A percentile compares a stretch with the other conserved stretches of the same genome.
Conservation (phyloP, 2,329 filamentous ascomycete genomes). For the Beauveria caledonica region DNA sequence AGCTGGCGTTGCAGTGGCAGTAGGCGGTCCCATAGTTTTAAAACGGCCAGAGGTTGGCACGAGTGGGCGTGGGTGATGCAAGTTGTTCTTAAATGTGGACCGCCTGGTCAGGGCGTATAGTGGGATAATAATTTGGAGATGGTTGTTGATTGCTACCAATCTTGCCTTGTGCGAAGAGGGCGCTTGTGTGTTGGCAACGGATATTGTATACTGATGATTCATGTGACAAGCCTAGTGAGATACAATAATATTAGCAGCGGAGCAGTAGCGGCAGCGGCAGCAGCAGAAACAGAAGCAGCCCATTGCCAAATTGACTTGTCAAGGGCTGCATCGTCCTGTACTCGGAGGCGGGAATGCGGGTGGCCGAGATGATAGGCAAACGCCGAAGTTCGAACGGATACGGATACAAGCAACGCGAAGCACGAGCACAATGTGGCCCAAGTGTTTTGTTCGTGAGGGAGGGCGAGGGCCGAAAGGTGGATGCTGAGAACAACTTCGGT, state of each 20-base stretch:
- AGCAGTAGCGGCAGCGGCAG: background rate
- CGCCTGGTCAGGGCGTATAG: background rate
- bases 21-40: background rate
- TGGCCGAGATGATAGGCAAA: background rate
- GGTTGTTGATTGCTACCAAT: background rate
- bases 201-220: no score
- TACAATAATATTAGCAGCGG: background rate
- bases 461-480: background rate
- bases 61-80: background rate
- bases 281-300: background rate
- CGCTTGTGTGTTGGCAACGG: background rate
- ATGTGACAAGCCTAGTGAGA: no score
- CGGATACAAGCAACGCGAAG: background rate
- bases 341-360: background rate
- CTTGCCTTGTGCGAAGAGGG: background rate
- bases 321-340: background rate
- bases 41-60: background rate
- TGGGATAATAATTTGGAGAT: background rate
- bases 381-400: background rate
- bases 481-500: background rate
- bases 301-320: background rate
- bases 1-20: background rate
- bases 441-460: background rate
- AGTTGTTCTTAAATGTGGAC: background rate
- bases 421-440: background rate